Evolutionary conservation across 805 yeast genomes (phyloP).

Genomic region (Nakazawaea populi): DNA sequence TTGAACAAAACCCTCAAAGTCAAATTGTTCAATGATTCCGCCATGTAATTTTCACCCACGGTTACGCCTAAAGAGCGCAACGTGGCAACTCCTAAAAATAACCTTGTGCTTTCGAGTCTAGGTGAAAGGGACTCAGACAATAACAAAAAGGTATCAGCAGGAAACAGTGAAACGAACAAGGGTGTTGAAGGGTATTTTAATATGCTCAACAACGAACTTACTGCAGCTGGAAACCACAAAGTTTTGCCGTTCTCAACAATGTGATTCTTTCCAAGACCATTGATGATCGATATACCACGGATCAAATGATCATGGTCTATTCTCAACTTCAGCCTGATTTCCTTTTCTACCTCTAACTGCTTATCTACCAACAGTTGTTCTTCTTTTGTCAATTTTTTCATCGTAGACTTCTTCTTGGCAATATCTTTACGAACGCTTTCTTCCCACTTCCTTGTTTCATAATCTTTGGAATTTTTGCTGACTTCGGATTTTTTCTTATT

Average conservation of each 20-base stretch:
- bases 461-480: constrained; percentile 70
- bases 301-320: constrained; percentile 28
- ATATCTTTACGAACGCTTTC: constrained; percentile 72
- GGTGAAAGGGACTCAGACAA: constrained; percentile 47
- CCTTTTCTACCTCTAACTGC: constrained; percentile 58
- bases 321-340: constrained; percentile 44
- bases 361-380: constrained; percentile 59
- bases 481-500: constrained; percentile 39
- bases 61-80: constrained; percentile 49
- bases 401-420: constrained; percentile 40
- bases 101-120: constrained; percentile 44
- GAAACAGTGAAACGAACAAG: constrained; percentile 17
- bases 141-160: constrained; percentile 44
- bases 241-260: constrained; percentile 58
- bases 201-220: constrained; percentile 40
- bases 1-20: constrained; percentile 67
- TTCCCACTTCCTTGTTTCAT: constrained; percentile 88
- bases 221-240: constrained; percentile 70
- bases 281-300: constrained; percentile 49
- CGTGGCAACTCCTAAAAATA: constrained; percentile 63
- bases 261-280: constrained; percentile 42
- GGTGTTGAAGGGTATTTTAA: constrained; percentile 27
- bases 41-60: constrained; percentile 37
- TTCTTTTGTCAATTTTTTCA: constrained; percentile 66
- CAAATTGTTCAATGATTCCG: constrained; percentile 48